Percentiles rank a stretch among this genome's conserved stretches.
phyloP scores from a whole-genome alignment of 2,329 filamentous ascomycete species.

The Trichocomaceae sp. region DNA sequence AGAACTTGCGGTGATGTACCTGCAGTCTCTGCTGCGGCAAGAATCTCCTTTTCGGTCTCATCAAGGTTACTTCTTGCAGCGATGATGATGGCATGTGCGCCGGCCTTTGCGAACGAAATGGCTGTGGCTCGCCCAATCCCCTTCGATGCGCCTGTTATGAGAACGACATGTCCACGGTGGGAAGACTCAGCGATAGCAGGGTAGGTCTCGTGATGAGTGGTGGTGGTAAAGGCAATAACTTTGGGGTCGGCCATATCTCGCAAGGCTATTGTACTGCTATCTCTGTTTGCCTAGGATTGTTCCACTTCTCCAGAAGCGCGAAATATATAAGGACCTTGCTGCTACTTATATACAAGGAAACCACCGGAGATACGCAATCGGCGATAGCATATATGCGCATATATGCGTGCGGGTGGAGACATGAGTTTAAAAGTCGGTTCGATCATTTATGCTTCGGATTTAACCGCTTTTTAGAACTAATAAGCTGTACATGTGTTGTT shows the following conservation, averaged over 20 bases:
- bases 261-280: neutral
- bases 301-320: no score
- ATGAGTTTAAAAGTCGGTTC: neutral
- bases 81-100: constrained; percentile 48
- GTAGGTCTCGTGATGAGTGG: constrained; percentile 48
- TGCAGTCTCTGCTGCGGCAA: constrained; percentile 29
- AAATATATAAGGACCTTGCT: neutral
- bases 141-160: constrained; percentile 52
- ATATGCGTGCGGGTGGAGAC: neutral
- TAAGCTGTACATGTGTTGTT: no score
- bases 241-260: neutral
- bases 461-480: no score
- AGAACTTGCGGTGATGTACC: constrained; percentile 36
- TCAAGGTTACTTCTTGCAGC: constrained; percentile 47
- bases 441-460: no score
- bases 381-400: neutral
- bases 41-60: constrained; percentile 31
- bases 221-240: constrained; percentile 15
- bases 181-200: constrained; percentile 43
- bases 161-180: constrained; percentile 37
- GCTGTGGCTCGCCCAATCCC: constrained; percentile 51
- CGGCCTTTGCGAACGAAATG: constrained; percentile 50
- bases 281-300: neutral
- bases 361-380: neutral
- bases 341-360: neutral